Percentiles rank a stretch among this genome's conserved stretches.
phyloP scores from a whole-genome alignment of 2,329 filamentous ascomycete species.

The Moelleriella libera region DNA sequence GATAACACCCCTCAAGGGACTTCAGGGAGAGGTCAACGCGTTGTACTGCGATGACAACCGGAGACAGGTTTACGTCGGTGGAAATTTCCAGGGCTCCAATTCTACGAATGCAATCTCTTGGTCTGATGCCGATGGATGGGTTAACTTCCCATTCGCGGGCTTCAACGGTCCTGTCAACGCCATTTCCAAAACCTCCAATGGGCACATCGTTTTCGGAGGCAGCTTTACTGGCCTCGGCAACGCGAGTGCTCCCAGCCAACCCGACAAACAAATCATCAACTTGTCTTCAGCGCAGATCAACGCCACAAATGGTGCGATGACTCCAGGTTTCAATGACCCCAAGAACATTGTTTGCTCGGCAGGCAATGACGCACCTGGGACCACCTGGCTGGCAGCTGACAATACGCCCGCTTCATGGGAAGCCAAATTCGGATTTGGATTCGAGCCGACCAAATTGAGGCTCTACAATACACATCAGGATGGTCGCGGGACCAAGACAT shows the following conservation, averaged over 20 bases:
- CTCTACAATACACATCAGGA: slow-evolving; percentile 78
- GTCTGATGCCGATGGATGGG: slow-evolving; percentile 54
- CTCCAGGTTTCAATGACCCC: slow-evolving; percentile 57
- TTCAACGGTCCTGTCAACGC: slow-evolving; percentile 88
- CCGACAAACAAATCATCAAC: slow-evolving; percentile 71
- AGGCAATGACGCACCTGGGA: slow-evolving; percentile 53
- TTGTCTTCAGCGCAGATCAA: slow-evolving; percentile 65
- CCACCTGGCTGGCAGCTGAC: slow-evolving; percentile 67
- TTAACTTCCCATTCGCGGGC: slow-evolving; percentile 74
- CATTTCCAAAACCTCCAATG: slow-evolving; percentile 66
- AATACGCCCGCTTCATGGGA: slow-evolving; percentile 67
- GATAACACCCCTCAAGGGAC: slow-evolving; percentile 62
- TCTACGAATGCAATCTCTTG: slow-evolving; percentile 86
- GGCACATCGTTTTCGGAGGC: slow-evolving; percentile 85
- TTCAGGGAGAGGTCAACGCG: slow-evolving; percentile 70
- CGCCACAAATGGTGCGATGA: slow-evolving; percentile 45
- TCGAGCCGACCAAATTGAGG: slow-evolving; percentile 73
- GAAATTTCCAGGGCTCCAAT: slow-evolving; percentile 65
- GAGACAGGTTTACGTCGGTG: slow-evolving; percentile 80
- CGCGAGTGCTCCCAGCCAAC: slow-evolving; percentile 49
- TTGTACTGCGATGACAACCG: slow-evolving; percentile 68
- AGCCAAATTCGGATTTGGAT: slow-evolving; percentile 70
- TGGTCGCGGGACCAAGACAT: slow-evolving; percentile 77
- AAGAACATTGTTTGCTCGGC: slow-evolving; percentile 67
- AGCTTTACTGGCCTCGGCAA: slow-evolving; percentile 82